These are phyloP conservation scores for Endoconidiophora polonica DNA, from an alignment of 2,329 filamentous ascomycete species.

Conservation along the genomic window DNA sequence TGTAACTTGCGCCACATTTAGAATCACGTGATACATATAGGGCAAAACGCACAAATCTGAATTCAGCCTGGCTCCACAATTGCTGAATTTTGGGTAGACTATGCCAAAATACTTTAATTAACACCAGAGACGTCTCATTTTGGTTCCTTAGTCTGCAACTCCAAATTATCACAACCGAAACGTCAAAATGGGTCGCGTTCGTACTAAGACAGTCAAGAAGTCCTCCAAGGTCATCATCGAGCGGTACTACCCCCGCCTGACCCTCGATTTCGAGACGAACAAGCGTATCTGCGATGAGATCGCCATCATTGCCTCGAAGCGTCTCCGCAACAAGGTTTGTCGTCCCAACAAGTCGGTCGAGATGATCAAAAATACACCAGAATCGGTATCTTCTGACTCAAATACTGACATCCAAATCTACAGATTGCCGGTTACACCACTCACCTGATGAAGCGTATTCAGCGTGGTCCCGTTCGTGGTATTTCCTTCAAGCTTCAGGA, in stretches of 20 bases:
- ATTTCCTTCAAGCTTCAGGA: slow-evolving; percentile 99
- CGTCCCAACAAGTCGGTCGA: background rate
- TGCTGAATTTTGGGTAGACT: background rate
- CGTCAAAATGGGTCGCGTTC: slow-evolving; percentile 54
- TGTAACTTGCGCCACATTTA: background rate
- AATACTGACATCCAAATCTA: background rate
- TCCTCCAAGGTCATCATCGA: slow-evolving; percentile 99
- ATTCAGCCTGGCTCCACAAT: background rate
- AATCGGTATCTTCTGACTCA: background rate
- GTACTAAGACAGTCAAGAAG: slow-evolving; percentile 55
- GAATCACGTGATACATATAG: slow-evolving; percentile 4
- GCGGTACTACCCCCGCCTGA: slow-evolving; percentile 93
- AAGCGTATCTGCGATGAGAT: slow-evolving; percentile 99
- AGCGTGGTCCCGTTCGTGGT: slow-evolving; percentile 96
- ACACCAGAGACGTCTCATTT: background rate
- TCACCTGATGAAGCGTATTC: slow-evolving; percentile 99
- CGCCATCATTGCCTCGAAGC: slow-evolving; percentile 97
- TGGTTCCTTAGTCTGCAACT: slow-evolving; percentile 14
- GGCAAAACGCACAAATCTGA: slow-evolving; percentile 7
- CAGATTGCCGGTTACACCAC: slow-evolving; percentile 98
- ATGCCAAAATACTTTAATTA: slow-evolving; percentile 7
- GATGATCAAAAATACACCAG: background rate
- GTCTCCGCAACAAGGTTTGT: slow-evolving; percentile 91
- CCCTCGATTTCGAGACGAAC: slow-evolving; percentile 99
- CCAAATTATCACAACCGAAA: slow-evolving; percentile 26